Percentiles rank a stretch among this genome's conserved stretches.
Conservation (phyloP, 2,329 filamentous ascomycete species). For the Fusarium clavum region DNA sequence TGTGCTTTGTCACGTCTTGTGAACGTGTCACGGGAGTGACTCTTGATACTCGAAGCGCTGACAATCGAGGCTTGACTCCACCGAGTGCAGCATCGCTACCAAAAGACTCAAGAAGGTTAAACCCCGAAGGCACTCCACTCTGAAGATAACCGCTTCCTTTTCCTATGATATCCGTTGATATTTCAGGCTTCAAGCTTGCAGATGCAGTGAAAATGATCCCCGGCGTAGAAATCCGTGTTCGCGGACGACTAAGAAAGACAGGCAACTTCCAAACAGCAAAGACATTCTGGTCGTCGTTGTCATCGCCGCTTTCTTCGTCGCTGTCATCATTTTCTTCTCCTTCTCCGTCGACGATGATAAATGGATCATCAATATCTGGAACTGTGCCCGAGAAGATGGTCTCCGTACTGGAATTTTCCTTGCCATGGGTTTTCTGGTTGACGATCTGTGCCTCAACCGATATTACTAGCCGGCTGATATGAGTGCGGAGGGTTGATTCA, state of each 20-base stretch:
- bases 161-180: slow-evolving; percentile 43
- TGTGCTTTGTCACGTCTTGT: slow-evolving; percentile 70
- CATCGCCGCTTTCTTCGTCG: slow-evolving; percentile 42
- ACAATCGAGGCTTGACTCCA: slow-evolving; percentile 73
- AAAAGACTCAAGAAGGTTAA: slow-evolving; percentile 83
- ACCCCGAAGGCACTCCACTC: slow-evolving; percentile 74
- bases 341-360: slow-evolving; percentile 61
- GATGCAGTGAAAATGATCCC: slow-evolving; percentile 73
- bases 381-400: slow-evolving; percentile 68
- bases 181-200: slow-evolving; percentile 68
- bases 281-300: slow-evolving; percentile 52
- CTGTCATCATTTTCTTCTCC: slow-evolving; percentile 50
- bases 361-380: slow-evolving; percentile 61
- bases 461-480: slow-evolving; percentile 72
- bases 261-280: slow-evolving; percentile 71
- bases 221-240: slow-evolving; percentile 74
- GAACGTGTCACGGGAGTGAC: slow-evolving; percentile 75
- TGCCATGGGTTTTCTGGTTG: slow-evolving; percentile 65
- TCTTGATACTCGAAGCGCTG: slow-evolving; percentile 78
- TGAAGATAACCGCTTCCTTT: slow-evolving; percentile 72
- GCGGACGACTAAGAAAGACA: slow-evolving; percentile 68
- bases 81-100: slow-evolving; percentile 71
- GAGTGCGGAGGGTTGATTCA: slow-evolving; percentile 66
- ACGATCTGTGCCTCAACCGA: slow-evolving; percentile 74
- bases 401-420: slow-evolving; percentile 64